A percentile compares a stretch with the other conserved stretches of the same genome.
phyloP scores from a whole-genome alignment of 2,329 filamentous ascomycete species.

The Venturia nashicola region DNA sequence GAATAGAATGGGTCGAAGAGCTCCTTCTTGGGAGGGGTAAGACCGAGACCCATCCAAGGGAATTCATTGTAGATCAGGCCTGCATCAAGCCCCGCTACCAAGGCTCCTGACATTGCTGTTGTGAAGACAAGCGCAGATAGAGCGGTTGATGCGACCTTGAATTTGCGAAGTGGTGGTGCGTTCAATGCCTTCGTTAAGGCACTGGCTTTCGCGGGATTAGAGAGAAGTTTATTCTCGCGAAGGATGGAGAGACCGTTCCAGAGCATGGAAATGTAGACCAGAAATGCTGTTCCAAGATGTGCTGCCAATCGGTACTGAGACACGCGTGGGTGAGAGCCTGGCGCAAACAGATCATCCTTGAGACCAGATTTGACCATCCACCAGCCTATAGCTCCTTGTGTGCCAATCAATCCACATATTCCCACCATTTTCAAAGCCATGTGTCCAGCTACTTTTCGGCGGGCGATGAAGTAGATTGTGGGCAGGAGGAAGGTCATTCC shows the following conservation, averaged over 20 bases:
- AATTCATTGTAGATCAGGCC: constrained; percentile 99
- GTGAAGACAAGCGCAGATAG: constrained; percentile 68
- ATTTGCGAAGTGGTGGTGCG: constrained; percentile 28
- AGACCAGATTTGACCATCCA: constrained; percentile 99
- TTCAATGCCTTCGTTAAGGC: constrained; percentile 50
- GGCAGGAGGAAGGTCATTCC: constrained; percentile 83
- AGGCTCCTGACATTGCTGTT: constrained; percentile 84
- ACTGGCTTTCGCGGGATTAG: constrained; percentile 53
- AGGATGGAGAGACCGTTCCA: constrained; percentile 77
- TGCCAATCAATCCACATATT: constrained; percentile 81
- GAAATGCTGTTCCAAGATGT: constrained; percentile 80
- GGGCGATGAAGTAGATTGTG: constrained; percentile 75
- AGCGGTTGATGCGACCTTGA: constrained; percentile 60
- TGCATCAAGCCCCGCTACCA: constrained; percentile 90
- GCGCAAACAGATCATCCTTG: constrained; percentile 88
- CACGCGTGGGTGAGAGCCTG: constrained; percentile 81
- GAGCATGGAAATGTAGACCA: constrained; percentile 91
- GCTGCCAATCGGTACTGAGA: constrained; percentile 87
- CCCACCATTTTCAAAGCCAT: constrained; percentile 70
- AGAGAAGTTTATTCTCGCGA: constrained; percentile 54
- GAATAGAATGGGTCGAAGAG: constrained; percentile 80
- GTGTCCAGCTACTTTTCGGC: constrained; percentile 60
- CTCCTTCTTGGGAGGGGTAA: constrained; percentile 70
- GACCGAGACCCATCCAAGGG: constrained; percentile 79
- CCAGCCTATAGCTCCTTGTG: constrained; percentile 93